Conservation (phyloP, 2,329 filamentous ascomycete genomes). For the Pseudophaeomoniella oleicola region DNA sequence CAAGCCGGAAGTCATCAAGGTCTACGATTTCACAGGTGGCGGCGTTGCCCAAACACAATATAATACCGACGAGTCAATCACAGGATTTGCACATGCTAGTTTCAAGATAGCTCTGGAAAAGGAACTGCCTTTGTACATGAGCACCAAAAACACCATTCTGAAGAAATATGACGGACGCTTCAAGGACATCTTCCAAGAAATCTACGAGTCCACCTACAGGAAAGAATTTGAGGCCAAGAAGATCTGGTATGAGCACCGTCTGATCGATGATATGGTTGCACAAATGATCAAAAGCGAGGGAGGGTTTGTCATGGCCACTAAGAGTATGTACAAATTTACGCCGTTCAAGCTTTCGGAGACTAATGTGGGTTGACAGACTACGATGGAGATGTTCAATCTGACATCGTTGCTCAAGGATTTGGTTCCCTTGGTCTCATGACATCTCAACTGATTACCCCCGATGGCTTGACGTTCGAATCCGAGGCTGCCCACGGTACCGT, state of each 20-base stretch:
- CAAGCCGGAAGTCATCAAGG: slow-evolving; percentile 71
- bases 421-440: slow-evolving; percentile 98
- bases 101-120: slow-evolving; percentile 92
- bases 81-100: slow-evolving; percentile 84
- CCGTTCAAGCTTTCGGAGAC: slow-evolving; percentile 5
- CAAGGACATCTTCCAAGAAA: slow-evolving; percentile 98
- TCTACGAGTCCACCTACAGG: slow-evolving; percentile 81
- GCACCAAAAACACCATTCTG: slow-evolving; percentile 99
- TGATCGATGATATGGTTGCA: slow-evolving; percentile 99
- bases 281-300: slow-evolving; percentile 99
- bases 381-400: slow-evolving; percentile 96
- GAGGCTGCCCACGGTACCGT: slow-evolving; percentile 98
- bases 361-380: slow-evolving; percentile 52
- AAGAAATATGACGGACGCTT: slow-evolving; percentile 98
- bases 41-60: slow-evolving; percentile 92
- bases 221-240: slow-evolving; percentile 75
- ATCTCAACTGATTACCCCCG: slow-evolving; percentile 88
- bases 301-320: slow-evolving; percentile 93
- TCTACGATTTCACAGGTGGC: slow-evolving; percentile 78
- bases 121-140: slow-evolving; percentile 92
- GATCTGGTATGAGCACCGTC: slow-evolving; percentile 98
- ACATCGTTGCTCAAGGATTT: slow-evolving; percentile 96
- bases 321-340: slow-evolving; percentile 52
- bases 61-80: slow-evolving; percentile 94
- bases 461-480: slow-evolving; percentile 92